A percentile compares a stretch with the other conserved stretches of the same genome.
phyloP scores from a whole-genome alignment of 129 eudicot genomes.

The Flaveria brownii region DNA sequence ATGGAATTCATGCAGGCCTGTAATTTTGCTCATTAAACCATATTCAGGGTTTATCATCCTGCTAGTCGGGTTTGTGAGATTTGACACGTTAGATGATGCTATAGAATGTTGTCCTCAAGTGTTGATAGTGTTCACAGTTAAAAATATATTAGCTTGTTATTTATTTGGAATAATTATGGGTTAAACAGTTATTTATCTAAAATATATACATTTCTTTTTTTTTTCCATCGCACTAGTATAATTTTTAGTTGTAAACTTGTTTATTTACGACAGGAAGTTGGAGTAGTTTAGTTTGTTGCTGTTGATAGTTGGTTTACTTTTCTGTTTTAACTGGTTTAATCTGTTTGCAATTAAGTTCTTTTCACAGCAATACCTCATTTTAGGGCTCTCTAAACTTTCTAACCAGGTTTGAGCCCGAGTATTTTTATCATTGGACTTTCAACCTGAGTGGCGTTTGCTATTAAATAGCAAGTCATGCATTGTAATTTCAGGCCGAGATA shows the following conservation, averaged over 20 bases:
- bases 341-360: too few relatives aligned
- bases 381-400: too few relatives aligned
- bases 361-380: too few relatives aligned
- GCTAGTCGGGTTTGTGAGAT: neutral
- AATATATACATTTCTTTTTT: neutral
- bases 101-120: neutral
- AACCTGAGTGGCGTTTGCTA: too few relatives aligned
- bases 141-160: neutral
- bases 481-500: too few relatives aligned
- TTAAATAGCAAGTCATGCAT: too few relatives aligned
- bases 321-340: too few relatives aligned
- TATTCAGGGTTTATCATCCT: neutral
- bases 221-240: neutral
- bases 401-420: too few relatives aligned
- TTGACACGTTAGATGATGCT: slow-evolving; percentile 8
- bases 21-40: slow-evolving; percentile 9
- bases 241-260: neutral
- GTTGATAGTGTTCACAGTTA: slow-evolving; percentile 11
- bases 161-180: neutral
- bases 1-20: slow-evolving; percentile 21
- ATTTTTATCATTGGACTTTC: too few relatives aligned
- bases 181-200: neutral
- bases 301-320: too few relatives aligned
- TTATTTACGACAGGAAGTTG: too few relatives aligned
- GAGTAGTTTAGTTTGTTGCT: too few relatives aligned